Base-by-base conservation (phyloP, 2,329 filamentous ascomycete species). In the Diaporthe humulicola region DNA sequence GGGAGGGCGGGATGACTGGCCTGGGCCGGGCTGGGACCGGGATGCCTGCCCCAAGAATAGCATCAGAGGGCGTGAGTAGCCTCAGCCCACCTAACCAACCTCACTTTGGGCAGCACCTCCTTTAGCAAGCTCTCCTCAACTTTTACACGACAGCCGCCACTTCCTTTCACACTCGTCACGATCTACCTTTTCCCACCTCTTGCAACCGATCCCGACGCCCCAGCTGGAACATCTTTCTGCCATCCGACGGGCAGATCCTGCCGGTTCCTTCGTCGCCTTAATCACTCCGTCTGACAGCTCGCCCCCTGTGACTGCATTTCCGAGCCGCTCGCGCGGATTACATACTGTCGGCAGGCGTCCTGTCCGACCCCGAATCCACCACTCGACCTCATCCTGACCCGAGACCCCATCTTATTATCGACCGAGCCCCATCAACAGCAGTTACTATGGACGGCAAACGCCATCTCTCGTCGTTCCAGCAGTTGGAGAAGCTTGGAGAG, bases 401-500 rank as follows among this genome's bases (percentile, higher is more conserved):
- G 28, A 77, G 78, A 36, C 78, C 81, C 17, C 80, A 81, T 76
- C 81, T 80, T 76, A 70, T 74, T 60, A 74, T 81, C 74, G 80
- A 78, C 45, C 78, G 77, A 66, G 54, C 71, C 28, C 66, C 61
- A 45, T 40, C 52, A 38, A 72, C 33, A 17, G 58, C 38, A 57
- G 25, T n/a, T 48, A 77, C 75, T 71, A 98, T 98, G 96, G 96
- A 98, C 86, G 94, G 94, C 82, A 94, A 97, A 84, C 90, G 94
- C 81, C 95, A 98, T 81, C 96, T 96, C 73, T 98, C 94, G 87
- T 98, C 96, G 77, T 99, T 99, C 89, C 96, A 98, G 90, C 97
- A 98, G 92, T 91, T 98, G 84, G 97, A 99, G 86, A 99, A 96
- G 93, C 90, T 99, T 78, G 97, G 97, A 81, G 97, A 99, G 88